Conservation (phyloP, 225 moss, liverwort and hornwort species). For the Marchantia paleacea region DNA sequence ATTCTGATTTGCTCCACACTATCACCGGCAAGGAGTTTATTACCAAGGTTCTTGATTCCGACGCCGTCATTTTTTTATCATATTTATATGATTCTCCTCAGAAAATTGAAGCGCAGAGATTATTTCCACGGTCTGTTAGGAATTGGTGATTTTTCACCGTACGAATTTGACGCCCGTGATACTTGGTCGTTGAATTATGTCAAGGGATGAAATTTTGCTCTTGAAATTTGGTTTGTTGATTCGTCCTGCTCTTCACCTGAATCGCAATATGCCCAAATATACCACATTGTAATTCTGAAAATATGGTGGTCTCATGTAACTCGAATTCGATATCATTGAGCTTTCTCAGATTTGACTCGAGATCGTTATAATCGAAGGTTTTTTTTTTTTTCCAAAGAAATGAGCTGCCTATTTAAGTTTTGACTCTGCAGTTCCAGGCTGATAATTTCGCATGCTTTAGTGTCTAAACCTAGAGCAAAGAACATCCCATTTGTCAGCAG, state of each 20-base stretch:
- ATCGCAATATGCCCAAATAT: background rate
- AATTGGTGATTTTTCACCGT: background rate
- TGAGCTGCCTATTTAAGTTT: background rate
- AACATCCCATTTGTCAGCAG: no score
- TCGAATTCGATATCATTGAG: background rate
- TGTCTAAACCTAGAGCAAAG: background rate
- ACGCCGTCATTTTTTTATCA: background rate
- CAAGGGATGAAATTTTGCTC: background rate
- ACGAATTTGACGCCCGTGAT: background rate
- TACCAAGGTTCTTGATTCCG: slow-evolving; percentile 61
- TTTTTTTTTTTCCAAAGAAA: background rate
- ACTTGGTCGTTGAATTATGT: background rate
- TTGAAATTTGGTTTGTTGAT: background rate
- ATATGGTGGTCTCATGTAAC: background rate
- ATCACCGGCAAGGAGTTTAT: slow-evolving; percentile 94
- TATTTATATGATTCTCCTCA: background rate
- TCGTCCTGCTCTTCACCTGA: background rate
- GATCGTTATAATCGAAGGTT: background rate
- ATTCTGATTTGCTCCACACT: slow-evolving; percentile 86
- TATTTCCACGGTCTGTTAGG: background rate
- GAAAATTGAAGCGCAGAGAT: background rate
- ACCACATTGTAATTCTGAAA: background rate
- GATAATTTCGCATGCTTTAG: no score
- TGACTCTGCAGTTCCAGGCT: background rate
- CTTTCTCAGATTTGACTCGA: background rate